Percentiles rank a stretch among this genome's conserved stretches.
Conservation (phyloP, 495 filamentous ascomycete species). For the Podospora australis region DNA sequence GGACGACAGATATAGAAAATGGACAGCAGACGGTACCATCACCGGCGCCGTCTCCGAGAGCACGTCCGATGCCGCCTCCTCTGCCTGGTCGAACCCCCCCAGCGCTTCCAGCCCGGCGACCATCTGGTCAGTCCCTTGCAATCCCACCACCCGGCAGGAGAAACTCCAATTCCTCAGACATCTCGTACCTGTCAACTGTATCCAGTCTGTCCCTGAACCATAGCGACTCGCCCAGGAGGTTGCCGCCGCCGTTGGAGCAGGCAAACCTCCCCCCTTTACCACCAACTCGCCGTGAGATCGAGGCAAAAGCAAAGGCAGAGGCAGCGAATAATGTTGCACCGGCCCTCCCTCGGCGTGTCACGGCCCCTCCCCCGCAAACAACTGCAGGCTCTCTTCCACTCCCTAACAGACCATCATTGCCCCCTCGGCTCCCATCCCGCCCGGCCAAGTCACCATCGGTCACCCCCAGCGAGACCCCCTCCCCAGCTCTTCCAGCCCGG, state of each 20-base stretch:
- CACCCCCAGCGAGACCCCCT: slow-evolving; percentile 8
- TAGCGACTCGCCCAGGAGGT: slow-evolving; percentile 29
- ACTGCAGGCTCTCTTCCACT: background rate
- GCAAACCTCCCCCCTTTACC: slow-evolving; percentile 46
- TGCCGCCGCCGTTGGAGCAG: slow-evolving; percentile 44
- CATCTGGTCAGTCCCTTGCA: slow-evolving; percentile 29
- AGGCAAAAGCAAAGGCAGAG: slow-evolving; percentile 39
- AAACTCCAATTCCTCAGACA: slow-evolving; percentile 41
- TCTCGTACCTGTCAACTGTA: slow-evolving; percentile 37
- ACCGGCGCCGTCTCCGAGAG: slow-evolving; percentile 12
- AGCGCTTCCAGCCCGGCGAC: slow-evolving; percentile 34
- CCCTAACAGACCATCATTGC: slow-evolving; percentile 20
- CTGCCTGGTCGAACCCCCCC: slow-evolving; percentile 35
- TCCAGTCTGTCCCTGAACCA: slow-evolving; percentile 37
- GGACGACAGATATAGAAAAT: slow-evolving; percentile 21
- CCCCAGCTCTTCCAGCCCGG: slow-evolving; percentile 26
- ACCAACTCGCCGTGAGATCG: slow-evolving; percentile 37
- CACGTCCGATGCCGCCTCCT: slow-evolving; percentile 29
- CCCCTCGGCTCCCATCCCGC: slow-evolving; percentile 39
- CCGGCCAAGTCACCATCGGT: slow-evolving; percentile 22
- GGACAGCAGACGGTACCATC: background rate
- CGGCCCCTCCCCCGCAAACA: slow-evolving; percentile 21
- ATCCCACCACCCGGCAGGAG: slow-evolving; percentile 24
- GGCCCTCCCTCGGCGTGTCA: slow-evolving; percentile 17
- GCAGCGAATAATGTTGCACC: slow-evolving; percentile 12